Percentiles rank a stretch among this genome's conserved stretches.
These are phyloP conservation scores for Conoideocrella luteorostrata DNA, from an alignment of 2,329 filamentous ascomycete species.

Conservation along the genomic window DNA sequence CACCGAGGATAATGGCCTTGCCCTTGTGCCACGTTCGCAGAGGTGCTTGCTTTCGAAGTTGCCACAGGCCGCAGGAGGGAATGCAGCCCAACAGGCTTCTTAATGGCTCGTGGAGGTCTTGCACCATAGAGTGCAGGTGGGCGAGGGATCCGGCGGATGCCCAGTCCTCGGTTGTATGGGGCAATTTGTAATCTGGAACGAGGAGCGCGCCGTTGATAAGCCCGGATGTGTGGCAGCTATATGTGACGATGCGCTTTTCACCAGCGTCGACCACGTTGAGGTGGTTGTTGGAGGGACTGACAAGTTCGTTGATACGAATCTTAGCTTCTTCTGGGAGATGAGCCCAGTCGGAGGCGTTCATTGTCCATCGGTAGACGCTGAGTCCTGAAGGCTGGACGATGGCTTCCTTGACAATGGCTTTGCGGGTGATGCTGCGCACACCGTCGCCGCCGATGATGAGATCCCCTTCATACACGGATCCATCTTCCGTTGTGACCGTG, in stretches of 20 bases:
- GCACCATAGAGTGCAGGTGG: background rate
- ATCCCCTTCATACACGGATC: background rate
- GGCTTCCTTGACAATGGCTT: background rate
- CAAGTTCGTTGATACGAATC: background rate
- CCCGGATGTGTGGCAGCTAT: background rate
- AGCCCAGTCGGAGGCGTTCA: background rate
- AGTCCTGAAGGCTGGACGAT: conserved; percentile 1
- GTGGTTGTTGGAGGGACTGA: background rate
- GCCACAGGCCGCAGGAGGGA: background rate
- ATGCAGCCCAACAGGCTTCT: conserved; percentile 1
- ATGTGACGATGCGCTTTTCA: background rate
- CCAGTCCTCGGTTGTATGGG: background rate
- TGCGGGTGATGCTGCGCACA: conserved; percentile 4
- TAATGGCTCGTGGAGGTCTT: conserved; percentile 1
- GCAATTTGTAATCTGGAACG: background rate
- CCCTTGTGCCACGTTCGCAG: conserved; percentile 1
- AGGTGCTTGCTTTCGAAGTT: conserved; percentile 3
- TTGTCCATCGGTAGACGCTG: conserved; percentile 3
- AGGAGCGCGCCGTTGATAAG: conserved; percentile 1
- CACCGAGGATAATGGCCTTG: conserved; percentile 4
- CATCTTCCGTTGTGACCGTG: background rate
- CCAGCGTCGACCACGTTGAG: background rate
- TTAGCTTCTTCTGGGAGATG: background rate
- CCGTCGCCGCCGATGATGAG: conserved; percentile 2
- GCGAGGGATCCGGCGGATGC: background rate